Base-by-base conservation (phyloP, 495 filamentous ascomycete genomes). In the Hypoxylon perforatum region DNA sequence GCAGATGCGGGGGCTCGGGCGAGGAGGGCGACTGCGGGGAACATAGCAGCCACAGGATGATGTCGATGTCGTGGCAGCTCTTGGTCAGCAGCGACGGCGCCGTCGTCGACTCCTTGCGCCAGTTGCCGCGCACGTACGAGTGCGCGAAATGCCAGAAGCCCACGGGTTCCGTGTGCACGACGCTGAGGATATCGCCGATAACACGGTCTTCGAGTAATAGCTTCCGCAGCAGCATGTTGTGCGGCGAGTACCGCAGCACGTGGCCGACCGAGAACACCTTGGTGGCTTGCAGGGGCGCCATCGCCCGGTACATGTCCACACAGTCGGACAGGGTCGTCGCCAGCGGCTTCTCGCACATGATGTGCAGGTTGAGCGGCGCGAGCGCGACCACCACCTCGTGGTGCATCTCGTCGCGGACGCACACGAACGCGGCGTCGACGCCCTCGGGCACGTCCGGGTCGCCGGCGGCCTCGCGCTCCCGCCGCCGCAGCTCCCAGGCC, bases 141-240 rank as follows among this genome's bases (percentile, higher is more conserved):
- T 99, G 95, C 0, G 90, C 81, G 72, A 97, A 99, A 76, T 99
- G 95, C 92, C 92, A 99, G 86, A 90, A 96, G 2, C 95, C 95
- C 0, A 99, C 90, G 0, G 95, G 95, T 75, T 98, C 96, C 1
- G 90, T 92, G 73, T 98, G 95, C 62, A 94, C 91, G 35, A 98
- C 80, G 11, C 89, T 92, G 18, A 96, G 77, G 8, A 97, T 81
- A 25, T 97, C 93, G n/a, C 95, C 95, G 70, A 99, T 88, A 14
- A 86, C 84, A 11, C 81, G 79, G 12, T 94, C 87, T 62, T 88
- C 81, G 3, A 92, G 81, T 3, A 97, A 80, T 2, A 99, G 81
- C 63, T 89, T 87, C 52, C 92, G 86, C 8, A 99, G 84, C 23
- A 92, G 75, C 67, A 91, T 90, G 72, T 98, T 98, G 76, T 97